phyloP scores from a whole-genome alignment of 257 asterid genomes.

The Solanum clarkiae region DNA sequence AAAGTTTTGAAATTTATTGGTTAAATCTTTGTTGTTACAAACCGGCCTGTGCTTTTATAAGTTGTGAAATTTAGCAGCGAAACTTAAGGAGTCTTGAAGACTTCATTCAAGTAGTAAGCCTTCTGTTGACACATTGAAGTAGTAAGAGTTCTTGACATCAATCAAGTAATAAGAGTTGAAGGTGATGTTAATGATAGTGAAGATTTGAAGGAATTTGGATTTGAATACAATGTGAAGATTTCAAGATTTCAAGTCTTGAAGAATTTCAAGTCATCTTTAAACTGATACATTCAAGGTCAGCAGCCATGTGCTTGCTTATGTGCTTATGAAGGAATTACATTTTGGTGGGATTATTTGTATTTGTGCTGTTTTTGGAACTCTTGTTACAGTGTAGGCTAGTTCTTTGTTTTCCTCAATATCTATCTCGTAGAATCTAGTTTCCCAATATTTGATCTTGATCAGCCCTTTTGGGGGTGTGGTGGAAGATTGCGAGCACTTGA shows the following conservation, averaged over 20 bases:
- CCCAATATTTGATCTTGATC: not conserved
- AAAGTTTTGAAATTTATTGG: not conserved
- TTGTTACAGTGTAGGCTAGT: not conserved
- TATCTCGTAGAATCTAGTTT: not conserved
- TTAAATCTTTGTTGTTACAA: conserved; percentile 5
- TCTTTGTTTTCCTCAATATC: not conserved
- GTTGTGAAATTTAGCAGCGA: conserved; percentile 34
- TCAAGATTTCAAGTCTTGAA: conserved; percentile 50
- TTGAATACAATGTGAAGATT: conserved; percentile 77
- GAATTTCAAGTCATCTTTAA: conserved; percentile 42
- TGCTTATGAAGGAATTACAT: conserved; percentile 42
- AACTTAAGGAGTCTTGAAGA: conserved; percentile 32
- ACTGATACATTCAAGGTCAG: conserved; percentile 46
- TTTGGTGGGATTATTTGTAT: conserved; percentile 20
- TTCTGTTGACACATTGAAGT: conserved; percentile 49
- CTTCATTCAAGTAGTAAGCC: conserved; percentile 22
- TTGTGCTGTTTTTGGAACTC: not conserved
- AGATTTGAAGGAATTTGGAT: conserved; percentile 69
- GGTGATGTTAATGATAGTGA: conserved; percentile 80
- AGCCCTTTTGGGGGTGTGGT: not conserved
- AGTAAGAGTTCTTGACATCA: conserved; percentile 52
- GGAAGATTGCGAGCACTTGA: not conserved
- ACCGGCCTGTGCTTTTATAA: conserved; percentile 12
- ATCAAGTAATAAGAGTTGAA: conserved; percentile 77
- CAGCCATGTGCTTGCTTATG: conserved; percentile 82